Percentiles rank a stretch among this genome's conserved stretches.
These are phyloP conservation scores for Citrus mangshanensis DNA, from an alignment of 345 rosid species.

Conservation along the genomic window DNA sequence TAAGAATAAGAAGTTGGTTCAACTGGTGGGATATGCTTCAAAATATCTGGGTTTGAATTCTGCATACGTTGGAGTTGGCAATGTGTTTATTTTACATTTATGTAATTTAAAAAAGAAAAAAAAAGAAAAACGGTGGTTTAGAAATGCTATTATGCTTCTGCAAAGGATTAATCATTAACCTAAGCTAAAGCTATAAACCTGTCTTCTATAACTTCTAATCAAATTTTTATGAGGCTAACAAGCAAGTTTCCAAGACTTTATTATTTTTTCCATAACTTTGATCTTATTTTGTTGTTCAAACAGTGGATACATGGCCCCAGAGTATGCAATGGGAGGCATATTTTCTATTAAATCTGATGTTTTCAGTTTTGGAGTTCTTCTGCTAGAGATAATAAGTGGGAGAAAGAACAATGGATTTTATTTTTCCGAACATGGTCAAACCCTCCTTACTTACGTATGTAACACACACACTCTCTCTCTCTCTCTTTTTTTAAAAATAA, in stretches of 20 bases:
- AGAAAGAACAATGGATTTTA: conserved; percentile 31
- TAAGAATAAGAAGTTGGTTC: no score
- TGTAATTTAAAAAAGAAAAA: no score
- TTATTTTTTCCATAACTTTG: not conserved
- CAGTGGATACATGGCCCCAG: conserved; percentile 42
- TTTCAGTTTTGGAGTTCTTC: conserved; percentile 46
- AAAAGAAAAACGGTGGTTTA: no score
- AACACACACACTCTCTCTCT: not conserved
- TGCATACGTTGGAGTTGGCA: no score
- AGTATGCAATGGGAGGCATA: conserved; percentile 34
- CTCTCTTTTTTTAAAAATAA: not conserved
- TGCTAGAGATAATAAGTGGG: conserved; percentile 39
- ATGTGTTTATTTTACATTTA: no score
- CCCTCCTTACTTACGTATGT: conserved; percentile 34
- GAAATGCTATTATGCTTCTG: no score
- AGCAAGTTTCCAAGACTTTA: not conserved
- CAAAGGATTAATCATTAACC: no score
- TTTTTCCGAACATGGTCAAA: conserved; percentile 18
- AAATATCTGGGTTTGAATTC: no score
- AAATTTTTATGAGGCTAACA: not conserved
- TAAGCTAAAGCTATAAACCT: no score
- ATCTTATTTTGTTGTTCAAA: not conserved
- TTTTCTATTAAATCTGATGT: conserved; percentile 40
- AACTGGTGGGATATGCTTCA: no score
- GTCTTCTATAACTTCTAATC: no score